Percentiles rank a stretch among this genome's conserved stretches.
Evolutionary conservation across 179 eudicot genomes (phyloP).

Genomic region (Patellifolia procumbens): DNA sequence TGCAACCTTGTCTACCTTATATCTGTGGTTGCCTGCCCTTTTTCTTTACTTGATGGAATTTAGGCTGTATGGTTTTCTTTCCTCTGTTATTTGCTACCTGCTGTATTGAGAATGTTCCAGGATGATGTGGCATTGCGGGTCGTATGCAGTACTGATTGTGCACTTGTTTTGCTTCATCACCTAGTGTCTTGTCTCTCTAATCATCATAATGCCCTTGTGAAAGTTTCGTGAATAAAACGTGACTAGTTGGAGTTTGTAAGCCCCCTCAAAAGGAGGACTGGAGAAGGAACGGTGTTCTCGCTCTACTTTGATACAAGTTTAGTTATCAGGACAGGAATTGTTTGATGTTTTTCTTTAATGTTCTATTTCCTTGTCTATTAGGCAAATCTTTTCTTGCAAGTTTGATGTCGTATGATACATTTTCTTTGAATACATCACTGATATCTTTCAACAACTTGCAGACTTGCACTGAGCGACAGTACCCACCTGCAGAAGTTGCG

Average conservation of each 20-base stretch:
- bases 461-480: conserved; percentile 86
- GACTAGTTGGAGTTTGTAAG: background rate
- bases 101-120: background rate
- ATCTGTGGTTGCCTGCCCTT: background rate
- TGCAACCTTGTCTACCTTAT: background rate
- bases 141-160: background rate
- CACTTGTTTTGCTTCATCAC: background rate
- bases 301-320: background rate
- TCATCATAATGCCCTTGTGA: background rate
- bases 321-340: background rate
- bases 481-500: conserved; percentile 86
- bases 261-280: background rate
- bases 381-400: background rate
- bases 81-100: background rate
- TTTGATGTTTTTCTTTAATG: background rate
- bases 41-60: background rate
- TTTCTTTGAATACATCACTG: background rate
- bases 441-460: conserved; percentile 41
- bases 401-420: background rate
- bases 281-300: background rate
- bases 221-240: background rate
- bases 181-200: background rate
- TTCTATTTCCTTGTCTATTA: background rate
- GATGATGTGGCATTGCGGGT: background rate
- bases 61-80: background rate